Percentiles rank a stretch among this genome's conserved stretches.
These are phyloP conservation scores for Fusarium beomiforme DNA, from an alignment of 2,329 filamentous ascomycete species.

Conservation along the genomic window DNA sequence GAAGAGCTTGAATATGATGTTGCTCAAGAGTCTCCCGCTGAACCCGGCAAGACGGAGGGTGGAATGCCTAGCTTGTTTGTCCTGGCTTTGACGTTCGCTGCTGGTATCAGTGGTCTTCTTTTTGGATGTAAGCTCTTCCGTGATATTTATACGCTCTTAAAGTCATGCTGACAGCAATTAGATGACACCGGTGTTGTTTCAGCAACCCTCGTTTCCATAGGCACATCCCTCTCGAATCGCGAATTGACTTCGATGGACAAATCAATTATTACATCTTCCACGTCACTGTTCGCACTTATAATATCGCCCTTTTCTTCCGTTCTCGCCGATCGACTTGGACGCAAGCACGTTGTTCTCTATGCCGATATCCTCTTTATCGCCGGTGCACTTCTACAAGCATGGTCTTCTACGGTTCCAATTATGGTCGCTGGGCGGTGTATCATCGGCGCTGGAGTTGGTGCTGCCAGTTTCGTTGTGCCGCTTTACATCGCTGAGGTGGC, in stretches of 20 bases:
- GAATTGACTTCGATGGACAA: slow-evolving; percentile 71
- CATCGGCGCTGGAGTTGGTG: slow-evolving; percentile 78
- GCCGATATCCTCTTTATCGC: slow-evolving; percentile 74
- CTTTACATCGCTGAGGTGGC: slow-evolving; percentile 90
- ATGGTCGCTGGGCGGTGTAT: slow-evolving; percentile 77
- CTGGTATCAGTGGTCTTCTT: slow-evolving; percentile 72
- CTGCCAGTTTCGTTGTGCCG: slow-evolving; percentile 83
- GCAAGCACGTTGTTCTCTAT: slow-evolving; percentile 69
- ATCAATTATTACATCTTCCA: slow-evolving; percentile 76
- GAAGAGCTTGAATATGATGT: slow-evolving; percentile 49
- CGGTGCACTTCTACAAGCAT: slow-evolving; percentile 74
- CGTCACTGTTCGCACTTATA: slow-evolving; percentile 72
- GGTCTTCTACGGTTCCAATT: slow-evolving; percentile 62
- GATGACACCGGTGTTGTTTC: slow-evolving; percentile 77
- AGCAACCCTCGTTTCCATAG: slow-evolving; percentile 72
- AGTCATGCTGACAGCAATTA: slow-evolving; percentile 41
- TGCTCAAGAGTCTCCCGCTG: slow-evolving; percentile 36
- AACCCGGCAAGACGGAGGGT: slow-evolving; percentile 43
- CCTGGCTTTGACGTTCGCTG: slow-evolving; percentile 70
- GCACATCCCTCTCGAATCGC: slow-evolving; percentile 65
- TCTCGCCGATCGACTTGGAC: slow-evolving; percentile 70
- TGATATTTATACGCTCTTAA: neutral
- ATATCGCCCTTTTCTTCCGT: slow-evolving; percentile 71
- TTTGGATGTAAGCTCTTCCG: slow-evolving; percentile 68
- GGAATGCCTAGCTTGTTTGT: slow-evolving; percentile 62